Conservation (phyloP, 345 rosid species). For the Pseudoturritis turrita region DNA sequence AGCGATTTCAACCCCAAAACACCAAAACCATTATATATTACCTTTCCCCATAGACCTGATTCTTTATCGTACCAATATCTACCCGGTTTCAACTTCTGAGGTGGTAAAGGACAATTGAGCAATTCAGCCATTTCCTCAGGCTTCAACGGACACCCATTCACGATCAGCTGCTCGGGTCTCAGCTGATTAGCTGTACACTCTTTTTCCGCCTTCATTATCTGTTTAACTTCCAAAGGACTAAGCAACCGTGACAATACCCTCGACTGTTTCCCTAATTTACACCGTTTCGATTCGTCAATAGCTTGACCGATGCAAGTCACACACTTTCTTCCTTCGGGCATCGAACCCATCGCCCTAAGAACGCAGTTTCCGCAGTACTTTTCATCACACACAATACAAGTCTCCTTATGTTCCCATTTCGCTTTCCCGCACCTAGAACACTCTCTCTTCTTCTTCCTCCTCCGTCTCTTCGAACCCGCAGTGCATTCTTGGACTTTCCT, state of each 20-base stretch:
- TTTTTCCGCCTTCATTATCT: conserved; percentile 96
- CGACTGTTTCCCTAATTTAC: conserved; percentile 70
- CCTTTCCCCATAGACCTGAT: conserved; percentile 99
- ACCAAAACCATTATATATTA: conserved; percentile 24
- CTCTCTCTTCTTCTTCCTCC: conserved; percentile 51
- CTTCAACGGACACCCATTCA: conserved; percentile 78
- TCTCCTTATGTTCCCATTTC: conserved; percentile 94
- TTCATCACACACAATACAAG: conserved; percentile 89
- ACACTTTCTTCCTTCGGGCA: conserved; percentile 99
- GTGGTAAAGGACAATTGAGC: conserved; percentile 73
- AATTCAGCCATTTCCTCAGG: conserved; percentile 88
- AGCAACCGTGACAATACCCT: conserved; percentile 73
- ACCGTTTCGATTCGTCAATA: conserved; percentile 82
- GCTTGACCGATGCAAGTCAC: conserved; percentile 79
- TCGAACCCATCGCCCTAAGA: conserved; percentile 98
- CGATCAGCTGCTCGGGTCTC: conserved; percentile 84
- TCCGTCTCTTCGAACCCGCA: conserved; percentile 57
- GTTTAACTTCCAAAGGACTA: conserved; percentile 94
- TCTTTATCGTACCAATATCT: conserved; percentile 98
- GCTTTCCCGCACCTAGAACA: conserved; percentile 84
- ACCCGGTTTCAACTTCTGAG: conserved; percentile 86
- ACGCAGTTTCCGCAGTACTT: conserved; percentile 92
- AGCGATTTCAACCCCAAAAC: neutral
- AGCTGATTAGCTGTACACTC: conserved; percentile 94
- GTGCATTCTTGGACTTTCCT: conserved; percentile 45